phyloP scores from a whole-genome alignment of 73 alveolate genomes.

The Paraurostyla sp. region DNA sequence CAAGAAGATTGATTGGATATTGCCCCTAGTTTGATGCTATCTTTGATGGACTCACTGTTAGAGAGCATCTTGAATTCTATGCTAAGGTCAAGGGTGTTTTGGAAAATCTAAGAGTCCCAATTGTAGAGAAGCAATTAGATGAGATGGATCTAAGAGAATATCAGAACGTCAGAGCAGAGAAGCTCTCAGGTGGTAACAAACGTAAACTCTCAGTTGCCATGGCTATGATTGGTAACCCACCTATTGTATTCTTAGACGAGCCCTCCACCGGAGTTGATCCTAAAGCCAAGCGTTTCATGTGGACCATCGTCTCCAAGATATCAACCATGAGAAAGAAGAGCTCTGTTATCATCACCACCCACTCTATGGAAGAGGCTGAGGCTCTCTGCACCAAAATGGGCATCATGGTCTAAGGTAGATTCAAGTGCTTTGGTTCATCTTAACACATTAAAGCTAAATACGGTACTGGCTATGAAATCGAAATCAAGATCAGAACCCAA shows the following conservation, averaged over 20 bases:
- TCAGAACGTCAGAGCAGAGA: conserved; percentile 89
- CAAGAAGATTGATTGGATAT: conserved; percentile 95
- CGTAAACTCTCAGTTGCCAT: conserved; percentile 98
- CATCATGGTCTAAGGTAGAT: conserved; percentile 88
- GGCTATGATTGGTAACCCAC: conserved; percentile 99
- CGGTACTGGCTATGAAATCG: conserved; percentile 93
- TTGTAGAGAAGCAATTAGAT: conserved; percentile 85
- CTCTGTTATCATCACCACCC: conserved; percentile 89
- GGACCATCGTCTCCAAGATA: conserved; percentile 97
- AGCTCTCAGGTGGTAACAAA: conserved; percentile 97
- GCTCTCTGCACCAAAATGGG: conserved; percentile 92
- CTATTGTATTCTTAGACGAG: conserved; percentile 98
- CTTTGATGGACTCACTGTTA: conserved; percentile 93
- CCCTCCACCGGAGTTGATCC: conserved; percentile 99
- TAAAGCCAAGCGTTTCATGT: conserved; percentile 97
- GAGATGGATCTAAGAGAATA: conserved; percentile 92
- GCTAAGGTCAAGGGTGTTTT: conserved; percentile 96
- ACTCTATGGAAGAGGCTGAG: conserved; percentile 95
- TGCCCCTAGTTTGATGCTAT: conserved; percentile 99
- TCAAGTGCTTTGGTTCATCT: conserved; percentile 89
- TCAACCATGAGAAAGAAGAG: conserved; percentile 93
- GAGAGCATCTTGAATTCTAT: conserved; percentile 96
- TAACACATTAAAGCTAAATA: conserved; percentile 89
- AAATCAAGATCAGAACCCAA: conserved; percentile 74
- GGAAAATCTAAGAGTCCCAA: conserved; percentile 71